Evolutionary conservation across 805 yeast species (phyloP).

Genomic region (Ogataea neopini): DNA sequence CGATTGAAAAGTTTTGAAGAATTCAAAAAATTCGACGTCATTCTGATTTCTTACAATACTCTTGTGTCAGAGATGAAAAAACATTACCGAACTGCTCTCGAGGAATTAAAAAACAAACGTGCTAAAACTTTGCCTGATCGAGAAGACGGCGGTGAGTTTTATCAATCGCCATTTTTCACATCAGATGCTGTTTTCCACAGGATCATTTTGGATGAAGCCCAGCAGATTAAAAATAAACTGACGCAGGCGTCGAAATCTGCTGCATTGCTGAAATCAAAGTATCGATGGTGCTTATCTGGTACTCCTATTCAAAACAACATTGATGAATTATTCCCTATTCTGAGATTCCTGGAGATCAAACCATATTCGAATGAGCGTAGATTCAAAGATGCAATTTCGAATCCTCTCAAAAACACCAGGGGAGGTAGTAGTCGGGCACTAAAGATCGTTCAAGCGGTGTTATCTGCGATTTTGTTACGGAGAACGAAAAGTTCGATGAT

Average conservation of each 20-base stretch:
- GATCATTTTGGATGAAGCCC: constrained; percentile 58
- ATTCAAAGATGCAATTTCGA: constrained; percentile 57
- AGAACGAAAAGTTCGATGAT: constrained; percentile 70
- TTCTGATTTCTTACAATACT: constrained; percentile 79
- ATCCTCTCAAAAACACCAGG: constrained; percentile 49
- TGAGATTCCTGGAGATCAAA: constrained; percentile 50
- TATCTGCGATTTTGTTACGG: constrained; percentile 73
- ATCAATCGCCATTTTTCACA: constrained; percentile 65
- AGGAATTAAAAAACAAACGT: constrained; percentile 29
- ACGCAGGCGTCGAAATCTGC: constrained; percentile 51
- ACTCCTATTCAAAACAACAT: constrained; percentile 60
- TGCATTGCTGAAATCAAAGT: constrained; percentile 39
- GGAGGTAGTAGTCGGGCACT: constrained; percentile 39
- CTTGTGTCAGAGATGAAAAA: constrained; percentile 74
- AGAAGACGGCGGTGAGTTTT: constrained; percentile 40
- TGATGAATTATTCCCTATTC: constrained; percentile 53
- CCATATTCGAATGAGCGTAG: constrained; percentile 66
- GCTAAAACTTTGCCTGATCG: constrained; percentile 36
- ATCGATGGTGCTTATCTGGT: constrained; percentile 55
- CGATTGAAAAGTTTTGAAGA: constrained; percentile 44
- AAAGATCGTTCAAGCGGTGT: constrained; percentile 62
- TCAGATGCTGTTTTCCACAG: constrained; percentile 52
- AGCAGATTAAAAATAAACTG: constrained; percentile 50
- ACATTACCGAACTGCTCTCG: constrained; percentile 48
- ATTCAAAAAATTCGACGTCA: constrained; percentile 62